These are phyloP conservation scores for Botrytis squamosa DNA, from an alignment of 2,329 filamentous ascomycete genomes.

Conservation along the genomic window DNA sequence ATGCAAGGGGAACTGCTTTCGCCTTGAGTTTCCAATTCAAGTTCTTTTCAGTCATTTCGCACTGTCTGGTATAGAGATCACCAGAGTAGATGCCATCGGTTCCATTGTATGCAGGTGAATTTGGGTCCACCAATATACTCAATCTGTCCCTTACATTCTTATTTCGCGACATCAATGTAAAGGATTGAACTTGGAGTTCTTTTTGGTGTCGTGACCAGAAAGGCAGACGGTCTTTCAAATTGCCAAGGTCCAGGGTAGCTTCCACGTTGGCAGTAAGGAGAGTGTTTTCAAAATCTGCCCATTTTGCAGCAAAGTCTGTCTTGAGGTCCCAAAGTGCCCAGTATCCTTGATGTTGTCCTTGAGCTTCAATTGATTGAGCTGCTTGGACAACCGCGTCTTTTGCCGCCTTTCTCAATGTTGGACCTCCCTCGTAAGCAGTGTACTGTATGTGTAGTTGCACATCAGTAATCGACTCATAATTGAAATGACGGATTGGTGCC, in stretches of 20 bases:
- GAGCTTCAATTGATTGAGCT: background rate
- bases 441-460: constrained; percentile 6
- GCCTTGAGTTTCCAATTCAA: background rate
- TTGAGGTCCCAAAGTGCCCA: background rate
- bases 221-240: background rate
- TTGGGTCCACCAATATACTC: background rate
- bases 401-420: constrained; percentile 2
- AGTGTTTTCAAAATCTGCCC: background rate
- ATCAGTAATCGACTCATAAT: background rate
- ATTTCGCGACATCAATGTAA: background rate
- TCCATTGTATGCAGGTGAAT: background rate
- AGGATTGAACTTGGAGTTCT: background rate
- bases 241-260: background rate
- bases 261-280: background rate
- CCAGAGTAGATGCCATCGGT: background rate
- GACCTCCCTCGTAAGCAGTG: constrained; percentile 2
- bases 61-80: background rate
- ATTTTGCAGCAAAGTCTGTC: background rate
- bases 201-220: constrained; percentile 1
- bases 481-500: background rate
- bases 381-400: background rate
- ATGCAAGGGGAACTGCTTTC: background rate
- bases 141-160: background rate
- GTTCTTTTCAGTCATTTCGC: background rate
- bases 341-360: constrained; percentile 6